These are phyloP conservation scores for Huntiella bhutanensis DNA, from an alignment of 2,329 filamentous ascomycete species.

Conservation along the genomic window DNA sequence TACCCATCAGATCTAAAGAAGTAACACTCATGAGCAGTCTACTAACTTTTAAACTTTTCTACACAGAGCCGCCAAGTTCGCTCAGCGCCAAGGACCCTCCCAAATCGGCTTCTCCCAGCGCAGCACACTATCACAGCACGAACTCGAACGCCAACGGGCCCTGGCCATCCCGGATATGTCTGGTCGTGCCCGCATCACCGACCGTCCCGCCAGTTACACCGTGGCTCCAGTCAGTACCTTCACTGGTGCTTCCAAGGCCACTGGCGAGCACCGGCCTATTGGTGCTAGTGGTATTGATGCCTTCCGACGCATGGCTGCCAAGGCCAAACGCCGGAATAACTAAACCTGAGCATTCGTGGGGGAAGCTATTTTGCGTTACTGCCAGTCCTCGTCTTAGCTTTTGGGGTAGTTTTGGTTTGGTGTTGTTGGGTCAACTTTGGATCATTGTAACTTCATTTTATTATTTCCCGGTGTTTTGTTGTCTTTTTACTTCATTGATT, in stretches of 20 bases:
- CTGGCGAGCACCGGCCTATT: conserved; percentile 34
- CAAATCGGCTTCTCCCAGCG: conserved; percentile 33
- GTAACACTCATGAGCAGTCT: not conserved
- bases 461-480: not conserved
- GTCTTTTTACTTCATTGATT: not conserved
- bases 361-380: not conserved
- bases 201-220: conserved; percentile 37
- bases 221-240: conserved; percentile 44
- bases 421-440: not conserved
- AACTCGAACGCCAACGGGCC: conserved; percentile 37
- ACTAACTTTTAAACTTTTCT: conserved; percentile 1
- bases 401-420: not conserved
- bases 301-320: conserved; percentile 47
- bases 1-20: conserved; percentile 14
- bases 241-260: conserved; percentile 22
- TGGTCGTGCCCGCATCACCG: conserved; percentile 38
- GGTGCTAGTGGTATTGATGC: conserved; percentile 45
- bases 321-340: conserved; percentile 31
- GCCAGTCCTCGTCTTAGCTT: conserved; percentile 8
- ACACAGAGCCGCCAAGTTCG: conserved; percentile 32
- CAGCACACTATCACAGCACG: conserved; percentile 23
- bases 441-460: not conserved
- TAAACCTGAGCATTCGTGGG: not conserved
- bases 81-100: conserved; percentile 29
- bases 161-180: conserved; percentile 34